These are phyloP conservation scores for Cyclotella kingstonii DNA, from an alignment of 108 stramenopile species.

Conservation along the genomic window DNA sequence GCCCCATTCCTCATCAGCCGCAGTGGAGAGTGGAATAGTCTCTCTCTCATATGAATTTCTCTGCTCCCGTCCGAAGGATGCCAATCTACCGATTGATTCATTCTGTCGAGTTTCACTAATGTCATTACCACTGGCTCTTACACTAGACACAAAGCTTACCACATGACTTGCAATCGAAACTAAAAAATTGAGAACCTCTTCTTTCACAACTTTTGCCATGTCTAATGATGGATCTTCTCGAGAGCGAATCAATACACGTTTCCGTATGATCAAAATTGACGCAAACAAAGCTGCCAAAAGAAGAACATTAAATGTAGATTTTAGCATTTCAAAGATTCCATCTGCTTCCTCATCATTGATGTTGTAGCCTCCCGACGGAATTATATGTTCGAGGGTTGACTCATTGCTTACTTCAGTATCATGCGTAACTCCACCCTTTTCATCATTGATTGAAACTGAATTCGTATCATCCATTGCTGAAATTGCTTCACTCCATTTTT, in stretches of 20 bases:
- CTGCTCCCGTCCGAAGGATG: neutral
- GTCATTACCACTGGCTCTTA: neutral
- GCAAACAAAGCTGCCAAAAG: slow-evolving; percentile 30
- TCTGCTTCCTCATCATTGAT: slow-evolving; percentile 30
- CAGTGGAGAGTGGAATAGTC: slow-evolving; percentile 40
- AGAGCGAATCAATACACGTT: slow-evolving; percentile 29
- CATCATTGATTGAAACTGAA: no score
- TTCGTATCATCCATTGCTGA: no score
- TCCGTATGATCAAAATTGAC: slow-evolving; percentile 23
- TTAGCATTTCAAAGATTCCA: slow-evolving; percentile 27
- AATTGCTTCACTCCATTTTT: no score
- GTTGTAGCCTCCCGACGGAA: no score
- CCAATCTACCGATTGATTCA: neutral
- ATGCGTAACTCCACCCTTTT: no score
- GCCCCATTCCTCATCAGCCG: slow-evolving; percentile 47
- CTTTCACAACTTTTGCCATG: slow-evolving; percentile 15
- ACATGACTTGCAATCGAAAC: slow-evolving; percentile 6
- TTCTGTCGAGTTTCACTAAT: neutral
- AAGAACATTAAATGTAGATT: slow-evolving; percentile 29
- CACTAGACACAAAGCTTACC: neutral
- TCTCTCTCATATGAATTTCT: slow-evolving; percentile 3
- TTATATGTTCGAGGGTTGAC: no score
- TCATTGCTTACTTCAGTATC: no score
- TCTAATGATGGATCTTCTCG: slow-evolving; percentile 14
- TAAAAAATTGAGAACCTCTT: slow-evolving; percentile 21